Percentiles rank a stretch among this genome's conserved stretches.
Evolutionary conservation across 169 alveolate species (phyloP).

Genomic region (Cryptosporidium ubiquitum): DNA sequence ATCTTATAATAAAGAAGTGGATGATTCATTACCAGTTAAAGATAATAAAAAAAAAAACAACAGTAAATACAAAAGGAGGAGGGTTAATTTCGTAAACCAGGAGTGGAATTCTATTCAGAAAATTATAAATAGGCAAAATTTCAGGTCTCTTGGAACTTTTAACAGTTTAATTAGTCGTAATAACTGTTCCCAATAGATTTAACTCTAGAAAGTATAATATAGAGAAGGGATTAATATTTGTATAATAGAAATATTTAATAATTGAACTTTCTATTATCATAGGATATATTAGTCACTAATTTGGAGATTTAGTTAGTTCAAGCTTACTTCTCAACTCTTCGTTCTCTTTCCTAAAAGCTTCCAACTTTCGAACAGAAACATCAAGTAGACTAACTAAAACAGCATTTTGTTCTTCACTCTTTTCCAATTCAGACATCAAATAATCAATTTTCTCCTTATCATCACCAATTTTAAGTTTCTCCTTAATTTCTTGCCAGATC

Average conservation of each 20-base stretch:
- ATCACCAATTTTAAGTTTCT: not conserved
- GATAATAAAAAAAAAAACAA: not conserved
- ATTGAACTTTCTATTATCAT: not conserved
- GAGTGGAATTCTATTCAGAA: constrained; percentile 40
- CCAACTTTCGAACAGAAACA: constrained; percentile 42
- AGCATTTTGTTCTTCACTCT: constrained; percentile 35
- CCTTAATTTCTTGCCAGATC: constrained; percentile 12
- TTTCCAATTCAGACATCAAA: constrained; percentile 24
- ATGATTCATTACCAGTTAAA: not conserved
- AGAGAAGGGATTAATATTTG: not conserved
- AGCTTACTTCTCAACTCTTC: constrained; percentile 14
- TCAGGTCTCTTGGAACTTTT: constrained; percentile 19
- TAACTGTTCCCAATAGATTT: not conserved
- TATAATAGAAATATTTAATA: not conserved
- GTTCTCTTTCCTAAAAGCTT: constrained; percentile 39
- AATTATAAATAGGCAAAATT: constrained; percentile 30
- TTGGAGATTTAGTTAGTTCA: not conserved
- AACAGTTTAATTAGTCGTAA: not conserved
- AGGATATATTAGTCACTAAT: not conserved
- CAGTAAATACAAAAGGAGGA: not conserved
- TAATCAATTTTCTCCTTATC: constrained; percentile 40
- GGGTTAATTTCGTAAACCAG: constrained; percentile 8
- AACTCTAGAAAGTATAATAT: not conserved
- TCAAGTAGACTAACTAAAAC: constrained; percentile 30
- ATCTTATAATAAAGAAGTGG: not conserved